Percentiles rank a stretch among this genome's conserved stretches.
Evolutionary conservation across 1,284 basidiomycete genomes (phyloP).

Genomic region (Rhodotorula sp.): DNA sequence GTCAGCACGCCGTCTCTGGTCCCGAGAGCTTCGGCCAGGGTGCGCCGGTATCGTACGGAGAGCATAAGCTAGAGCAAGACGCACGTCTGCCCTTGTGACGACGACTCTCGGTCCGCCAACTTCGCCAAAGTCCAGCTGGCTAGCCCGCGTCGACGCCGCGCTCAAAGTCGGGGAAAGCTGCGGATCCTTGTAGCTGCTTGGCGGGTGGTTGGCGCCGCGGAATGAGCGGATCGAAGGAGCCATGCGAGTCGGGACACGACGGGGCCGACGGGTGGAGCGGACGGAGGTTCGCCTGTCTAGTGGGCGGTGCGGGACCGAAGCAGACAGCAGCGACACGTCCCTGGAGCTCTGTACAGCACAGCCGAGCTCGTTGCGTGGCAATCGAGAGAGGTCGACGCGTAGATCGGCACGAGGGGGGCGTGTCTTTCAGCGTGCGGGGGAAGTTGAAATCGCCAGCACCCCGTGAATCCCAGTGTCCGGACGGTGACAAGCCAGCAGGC

Average conservation of each 20-base stretch:
- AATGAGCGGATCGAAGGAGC: constrained; percentile 11
- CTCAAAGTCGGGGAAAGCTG: constrained; percentile 21
- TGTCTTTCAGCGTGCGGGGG: no score
- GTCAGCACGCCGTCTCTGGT: background rate
- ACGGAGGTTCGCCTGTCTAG: background rate
- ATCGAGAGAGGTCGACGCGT: background rate
- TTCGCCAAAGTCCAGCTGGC: constrained; percentile 25
- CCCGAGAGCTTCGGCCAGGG: no score
- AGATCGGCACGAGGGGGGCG: no score
- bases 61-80: background rate
- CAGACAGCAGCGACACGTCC: background rate
- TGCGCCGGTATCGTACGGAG: background rate
- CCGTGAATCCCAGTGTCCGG: no score
- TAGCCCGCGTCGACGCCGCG: constrained; percentile 18
- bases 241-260: constrained; percentile 5
- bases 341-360: background rate
- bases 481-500: no score
- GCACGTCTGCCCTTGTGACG: constrained; percentile 36
- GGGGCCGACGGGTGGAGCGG: background rate
- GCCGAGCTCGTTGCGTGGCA: background rate
- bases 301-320: background rate
- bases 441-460: no score
- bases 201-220: background rate
- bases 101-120: constrained; percentile 21
- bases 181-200: constrained; percentile 3